Base-by-base conservation (phyloP, 768 basidiomycete species). In the Mycena haematopus region DNA sequence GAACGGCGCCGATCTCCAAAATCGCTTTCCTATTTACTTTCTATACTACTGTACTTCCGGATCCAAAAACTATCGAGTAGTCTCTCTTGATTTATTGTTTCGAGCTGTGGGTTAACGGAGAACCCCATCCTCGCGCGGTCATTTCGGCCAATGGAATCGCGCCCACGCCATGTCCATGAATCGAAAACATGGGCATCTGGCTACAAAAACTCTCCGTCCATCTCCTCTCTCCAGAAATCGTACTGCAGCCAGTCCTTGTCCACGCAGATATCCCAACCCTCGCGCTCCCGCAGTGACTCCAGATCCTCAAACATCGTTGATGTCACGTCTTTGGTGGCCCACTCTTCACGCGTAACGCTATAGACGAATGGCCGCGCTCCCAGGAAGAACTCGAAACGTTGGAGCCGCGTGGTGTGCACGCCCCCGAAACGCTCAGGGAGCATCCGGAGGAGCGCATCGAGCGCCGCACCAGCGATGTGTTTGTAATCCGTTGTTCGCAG, bases 231-330 rank as follows among this genome's bases (percentile, higher is more conserved):
- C 58, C 58, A 52, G 21, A 35, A 45, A 24, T 60, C 50, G 1
- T 19, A 3, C 42, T 11, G 7, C 14, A 13, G 2, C 50, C 21
- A 35, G 1, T 60, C 52, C 6, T 36, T 4, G 44, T 22, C 11
- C 3, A 60, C 44, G 2, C 52, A 44, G 8, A 53, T 38, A 33
- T 53, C 33, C 59, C 58, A 60, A 0, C 42, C 42, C n/a, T 52
- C 51, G 3, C 24, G 21, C 40, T 9, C 42, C 42, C 31, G 22
- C 33, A 60, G 17, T 2, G 35, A 10, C 25, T 36, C 24, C 7
- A 58, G 33, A 3, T 10, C 22, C 7, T 52, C 50, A n/a, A 52
- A 13, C 29, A 45, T 44, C 19, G 22, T 11, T 6, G 21, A 11
- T 11, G 44, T 21, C 19, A 42, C 40, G 4, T 42, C 15, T 4